phyloP scores from a whole-genome alignment of 495 filamentous ascomycete species.

The Penicillium pulvis region DNA sequence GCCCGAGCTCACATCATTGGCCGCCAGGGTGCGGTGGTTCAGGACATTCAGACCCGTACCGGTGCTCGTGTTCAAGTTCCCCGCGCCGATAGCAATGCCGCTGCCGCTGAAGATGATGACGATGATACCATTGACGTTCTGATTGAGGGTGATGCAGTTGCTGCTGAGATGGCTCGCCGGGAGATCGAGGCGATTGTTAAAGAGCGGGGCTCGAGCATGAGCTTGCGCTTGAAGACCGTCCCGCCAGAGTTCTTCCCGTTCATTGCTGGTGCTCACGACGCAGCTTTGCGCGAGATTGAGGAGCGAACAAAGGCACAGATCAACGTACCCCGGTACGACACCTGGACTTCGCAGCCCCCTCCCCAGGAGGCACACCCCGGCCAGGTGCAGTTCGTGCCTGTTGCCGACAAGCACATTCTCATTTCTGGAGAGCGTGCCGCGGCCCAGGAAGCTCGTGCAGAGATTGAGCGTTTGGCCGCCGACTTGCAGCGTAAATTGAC shows the following conservation, averaged over 20 bases:
- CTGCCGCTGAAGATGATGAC: constrained; percentile 65
- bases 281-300: constrained; percentile 67
- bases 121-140: constrained; percentile 76
- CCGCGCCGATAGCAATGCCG: constrained; percentile 62
- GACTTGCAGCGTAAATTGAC: constrained; percentile 70
- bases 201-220: constrained; percentile 81
- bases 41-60: constrained; percentile 79
- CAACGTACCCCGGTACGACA: constrained; percentile 77
- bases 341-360: constrained; percentile 68
- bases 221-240: constrained; percentile 72
- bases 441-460: constrained; percentile 74
- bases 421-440: constrained; percentile 84
- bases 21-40: constrained; percentile 84
- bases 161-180: constrained; percentile 76
- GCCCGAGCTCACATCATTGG: constrained; percentile 88
- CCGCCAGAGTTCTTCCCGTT: constrained; percentile 95
- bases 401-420: constrained; percentile 69
- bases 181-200: constrained; percentile 82
- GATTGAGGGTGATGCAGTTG: constrained; percentile 87
- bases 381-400: constrained; percentile 67
- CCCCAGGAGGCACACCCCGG: constrained; percentile 65
- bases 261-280: constrained; percentile 80
- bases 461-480: constrained; percentile 75
- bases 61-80: constrained; percentile 88
- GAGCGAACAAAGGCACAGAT: constrained; percentile 70